These are phyloP conservation scores for Remersonia thermophila DNA, from an alignment of 2,329 filamentous ascomycete genomes.

Conservation along the genomic window DNA sequence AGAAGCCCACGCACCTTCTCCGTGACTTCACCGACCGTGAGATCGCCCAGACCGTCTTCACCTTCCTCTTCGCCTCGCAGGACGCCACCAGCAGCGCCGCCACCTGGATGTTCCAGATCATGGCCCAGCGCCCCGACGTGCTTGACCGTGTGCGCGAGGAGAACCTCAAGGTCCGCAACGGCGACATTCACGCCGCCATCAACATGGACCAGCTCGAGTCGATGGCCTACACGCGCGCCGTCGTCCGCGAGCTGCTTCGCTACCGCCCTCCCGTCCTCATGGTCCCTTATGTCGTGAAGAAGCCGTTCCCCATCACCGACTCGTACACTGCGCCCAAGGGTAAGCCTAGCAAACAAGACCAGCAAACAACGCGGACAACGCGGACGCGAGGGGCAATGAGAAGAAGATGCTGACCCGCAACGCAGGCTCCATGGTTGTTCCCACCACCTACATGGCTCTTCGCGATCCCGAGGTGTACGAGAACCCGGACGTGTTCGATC, in stretches of 20 bases:
- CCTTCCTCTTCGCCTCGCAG: slow-evolving; percentile 93
- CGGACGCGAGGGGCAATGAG: neutral
- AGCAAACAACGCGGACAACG: neutral
- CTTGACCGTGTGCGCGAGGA: slow-evolving; percentile 85
- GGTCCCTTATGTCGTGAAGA: slow-evolving; percentile 92
- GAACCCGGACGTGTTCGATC: slow-evolving; percentile 78
- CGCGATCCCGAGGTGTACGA: slow-evolving; percentile 89
- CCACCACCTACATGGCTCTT: slow-evolving; percentile 78
- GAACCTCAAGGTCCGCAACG: slow-evolving; percentile 65
- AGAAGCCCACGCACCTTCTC: slow-evolving; percentile 73
- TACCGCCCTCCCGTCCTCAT: slow-evolving; percentile 95
- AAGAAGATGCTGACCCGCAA: neutral
- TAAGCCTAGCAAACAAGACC: slow-evolving; percentile 21
- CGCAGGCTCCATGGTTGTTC: slow-evolving; percentile 78
- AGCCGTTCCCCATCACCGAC: slow-evolving; percentile 80
- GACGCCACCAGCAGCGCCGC: slow-evolving; percentile 89
- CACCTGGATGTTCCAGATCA: slow-evolving; percentile 91
- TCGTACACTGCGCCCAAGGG: slow-evolving; percentile 87
- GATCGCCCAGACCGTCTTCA: slow-evolving; percentile 87
- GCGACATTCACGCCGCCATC: slow-evolving; percentile 57
- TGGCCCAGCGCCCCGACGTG: slow-evolving; percentile 86
- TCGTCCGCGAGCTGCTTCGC: slow-evolving; percentile 81
- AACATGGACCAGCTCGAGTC: slow-evolving; percentile 80
- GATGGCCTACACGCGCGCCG: slow-evolving; percentile 79
- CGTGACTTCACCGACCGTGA: slow-evolving; percentile 84